phyloP scores from a whole-genome alignment of 305 asterid genomes.

The Fraxinus sp. region DNA sequence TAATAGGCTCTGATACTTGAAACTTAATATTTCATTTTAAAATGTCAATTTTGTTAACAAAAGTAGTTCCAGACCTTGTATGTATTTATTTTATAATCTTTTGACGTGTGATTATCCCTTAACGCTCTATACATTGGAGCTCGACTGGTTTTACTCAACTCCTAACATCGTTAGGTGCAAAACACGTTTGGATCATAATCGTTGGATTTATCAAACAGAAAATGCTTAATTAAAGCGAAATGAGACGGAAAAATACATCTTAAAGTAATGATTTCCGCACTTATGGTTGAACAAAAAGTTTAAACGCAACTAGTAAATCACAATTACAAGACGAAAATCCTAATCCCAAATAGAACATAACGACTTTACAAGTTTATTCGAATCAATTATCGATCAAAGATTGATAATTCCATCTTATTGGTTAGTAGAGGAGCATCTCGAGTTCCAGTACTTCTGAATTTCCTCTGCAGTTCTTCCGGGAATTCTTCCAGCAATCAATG shows the following conservation, averaged over 20 bases:
- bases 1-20: neutral
- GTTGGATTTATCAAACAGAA: neutral
- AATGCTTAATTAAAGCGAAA: neutral
- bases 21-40: no score
- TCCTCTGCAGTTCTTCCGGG: conserved; percentile 64
- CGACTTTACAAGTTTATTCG: neutral
- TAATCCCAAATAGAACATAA: neutral
- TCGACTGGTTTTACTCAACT: neutral
- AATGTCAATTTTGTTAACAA: no score
- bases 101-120: neutral
- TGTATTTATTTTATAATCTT: neutral
- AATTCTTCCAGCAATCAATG: conserved; percentile 61
- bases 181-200: neutral
- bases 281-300: neutral
- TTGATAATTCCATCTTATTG: neutral
- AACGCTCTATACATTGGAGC: neutral
- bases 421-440: conserved; percentile 31
- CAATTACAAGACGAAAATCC: neutral
- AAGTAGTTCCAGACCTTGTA: neutral
- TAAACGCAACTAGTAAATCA: neutral
- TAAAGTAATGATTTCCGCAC: neutral
- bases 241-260: neutral
- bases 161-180: neutral
- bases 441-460: conserved; percentile 49
- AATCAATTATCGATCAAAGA: neutral